Evolutionary conservation across 2,329 filamentous ascomycete species (phyloP).

Genomic region (Neophaeococcomyces aloes): DNA sequence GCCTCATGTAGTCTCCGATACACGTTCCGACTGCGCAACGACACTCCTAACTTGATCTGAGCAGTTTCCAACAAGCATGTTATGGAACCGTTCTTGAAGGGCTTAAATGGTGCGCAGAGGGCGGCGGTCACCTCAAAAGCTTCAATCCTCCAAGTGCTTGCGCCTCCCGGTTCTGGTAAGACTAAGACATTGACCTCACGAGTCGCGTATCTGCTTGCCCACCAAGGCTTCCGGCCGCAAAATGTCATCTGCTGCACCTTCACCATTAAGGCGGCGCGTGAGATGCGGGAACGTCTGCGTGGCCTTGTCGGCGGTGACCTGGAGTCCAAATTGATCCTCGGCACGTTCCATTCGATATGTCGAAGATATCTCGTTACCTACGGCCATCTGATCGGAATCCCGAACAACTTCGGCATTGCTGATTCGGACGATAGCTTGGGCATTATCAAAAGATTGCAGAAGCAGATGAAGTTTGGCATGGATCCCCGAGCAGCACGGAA

Average conservation of each 20-base stretch:
- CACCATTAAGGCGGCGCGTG: constrained; percentile 83
- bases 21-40: too few species aligned
- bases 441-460: constrained; percentile 71
- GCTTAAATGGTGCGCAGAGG: constrained; percentile 55
- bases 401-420: constrained; percentile 79
- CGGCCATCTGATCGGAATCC: constrained; percentile 70
- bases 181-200: constrained; percentile 91
- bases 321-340: constrained; percentile 68
- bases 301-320: constrained; percentile 67
- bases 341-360: constrained; percentile 91
- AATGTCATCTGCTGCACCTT: constrained; percentile 95
- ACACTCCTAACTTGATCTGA: too few species aligned
- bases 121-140: constrained; percentile 54
- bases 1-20: too few species aligned
- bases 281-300: constrained; percentile 85
- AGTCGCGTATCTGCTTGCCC: constrained; percentile 74
- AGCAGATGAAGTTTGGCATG: constrained; percentile 56
- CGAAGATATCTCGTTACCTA: constrained; percentile 75
- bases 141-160: constrained; percentile 50
- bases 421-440: constrained; percentile 70
- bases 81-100: constrained; percentile 48
- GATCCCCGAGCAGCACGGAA: constrained; percentile 61
- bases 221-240: constrained; percentile 61
- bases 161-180: constrained; percentile 65
- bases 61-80: background rate